Conservation (phyloP, 2,329 filamentous ascomycete species). For the Hypoxylon sp. region DNA sequence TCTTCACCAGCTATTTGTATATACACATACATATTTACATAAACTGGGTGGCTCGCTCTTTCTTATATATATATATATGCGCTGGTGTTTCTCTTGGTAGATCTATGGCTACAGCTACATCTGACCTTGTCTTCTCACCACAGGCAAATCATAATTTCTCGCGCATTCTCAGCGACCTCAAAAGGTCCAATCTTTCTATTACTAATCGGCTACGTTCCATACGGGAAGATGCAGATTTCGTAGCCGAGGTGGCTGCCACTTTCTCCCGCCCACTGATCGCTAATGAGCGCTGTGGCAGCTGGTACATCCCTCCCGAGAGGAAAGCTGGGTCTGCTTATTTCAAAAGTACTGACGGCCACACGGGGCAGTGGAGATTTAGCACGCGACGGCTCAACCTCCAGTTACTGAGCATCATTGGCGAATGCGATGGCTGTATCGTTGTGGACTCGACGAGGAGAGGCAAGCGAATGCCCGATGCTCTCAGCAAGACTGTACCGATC, state of each 20-base stretch:
- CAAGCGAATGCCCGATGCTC: constrained; percentile 94
- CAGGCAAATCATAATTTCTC: constrained; percentile 76
- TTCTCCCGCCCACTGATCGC: constrained; percentile 81
- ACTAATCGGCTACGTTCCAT: constrained; percentile 88
- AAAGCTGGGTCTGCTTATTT: constrained; percentile 90
- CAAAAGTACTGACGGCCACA: constrained; percentile 97
- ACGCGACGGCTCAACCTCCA: constrained; percentile 87
- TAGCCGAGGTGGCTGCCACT: constrained; percentile 70
- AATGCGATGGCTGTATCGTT: constrained; percentile 82
- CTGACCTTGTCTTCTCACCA: constrained; percentile 65
- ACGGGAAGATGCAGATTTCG: constrained; percentile 81
- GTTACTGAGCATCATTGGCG: constrained; percentile 76
- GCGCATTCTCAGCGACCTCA: constrained; percentile 78
- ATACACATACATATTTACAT: constrained; percentile 2
- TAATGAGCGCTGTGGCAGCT: constrained; percentile 95
- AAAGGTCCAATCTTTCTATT: constrained; percentile 81
- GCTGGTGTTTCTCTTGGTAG: neutral
- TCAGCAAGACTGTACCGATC: constrained; percentile 93
- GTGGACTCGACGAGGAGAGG: constrained; percentile 94
- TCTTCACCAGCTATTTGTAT: constrained; percentile 4
- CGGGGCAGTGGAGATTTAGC: constrained; percentile 91
- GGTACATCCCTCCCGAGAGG: constrained; percentile 81
- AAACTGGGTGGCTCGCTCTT: neutral
- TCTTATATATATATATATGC: constrained; percentile 3
- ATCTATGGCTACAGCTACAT: constrained; percentile 52